These are phyloP conservation scores for Penicillium paradoxum DNA, from an alignment of 495 filamentous ascomycete species.

Conservation along the genomic window DNA sequence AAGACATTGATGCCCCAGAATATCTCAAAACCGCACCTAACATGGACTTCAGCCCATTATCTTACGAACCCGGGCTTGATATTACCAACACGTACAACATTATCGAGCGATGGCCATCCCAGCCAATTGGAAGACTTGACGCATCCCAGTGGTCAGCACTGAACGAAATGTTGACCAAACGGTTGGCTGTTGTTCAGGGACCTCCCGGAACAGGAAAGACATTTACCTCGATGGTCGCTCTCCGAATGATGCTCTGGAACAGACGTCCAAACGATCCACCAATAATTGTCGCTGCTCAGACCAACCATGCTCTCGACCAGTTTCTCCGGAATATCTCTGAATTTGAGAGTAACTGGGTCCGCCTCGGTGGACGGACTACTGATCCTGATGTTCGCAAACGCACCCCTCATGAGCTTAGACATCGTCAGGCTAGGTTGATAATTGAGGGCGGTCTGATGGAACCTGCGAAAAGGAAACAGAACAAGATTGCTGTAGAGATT, in stretches of 20 bases:
- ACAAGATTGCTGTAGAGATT: slow-evolving; percentile 44
- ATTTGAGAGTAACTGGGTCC: slow-evolving; percentile 64
- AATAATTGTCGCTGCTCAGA: slow-evolving; percentile 77
- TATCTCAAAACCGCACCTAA: slow-evolving; percentile 46
- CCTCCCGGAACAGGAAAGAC: slow-evolving; percentile 93
- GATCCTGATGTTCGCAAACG: slow-evolving; percentile 61
- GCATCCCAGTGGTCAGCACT: slow-evolving; percentile 64
- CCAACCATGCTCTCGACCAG: slow-evolving; percentile 92
- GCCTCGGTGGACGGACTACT: slow-evolving; percentile 72
- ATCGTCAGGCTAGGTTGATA: slow-evolving; percentile 16
- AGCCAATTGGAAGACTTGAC: slow-evolving; percentile 54
- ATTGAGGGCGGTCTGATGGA: slow-evolving; percentile 30
- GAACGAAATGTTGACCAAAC: slow-evolving; percentile 63
- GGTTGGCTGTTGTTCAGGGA: slow-evolving; percentile 77
- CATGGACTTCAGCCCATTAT: slow-evolving; percentile 42
- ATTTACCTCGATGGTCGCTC: slow-evolving; percentile 64
- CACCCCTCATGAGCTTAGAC: slow-evolving; percentile 59
- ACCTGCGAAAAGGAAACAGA: slow-evolving; percentile 35
- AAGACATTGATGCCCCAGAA: slow-evolving; percentile 40
- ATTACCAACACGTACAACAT: slow-evolving; percentile 35
- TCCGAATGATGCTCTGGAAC: slow-evolving; percentile 64
- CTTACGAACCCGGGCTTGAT: slow-evolving; percentile 9
- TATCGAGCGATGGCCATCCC: slow-evolving; percentile 46
- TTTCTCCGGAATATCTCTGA: slow-evolving; percentile 61
- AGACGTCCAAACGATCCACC: slow-evolving; percentile 57